Evolutionary conservation across 495 filamentous ascomycete genomes (phyloP), one percentile per base, ranked within the genome.

Genomic region (Neurospora tetraspora): DNA sequence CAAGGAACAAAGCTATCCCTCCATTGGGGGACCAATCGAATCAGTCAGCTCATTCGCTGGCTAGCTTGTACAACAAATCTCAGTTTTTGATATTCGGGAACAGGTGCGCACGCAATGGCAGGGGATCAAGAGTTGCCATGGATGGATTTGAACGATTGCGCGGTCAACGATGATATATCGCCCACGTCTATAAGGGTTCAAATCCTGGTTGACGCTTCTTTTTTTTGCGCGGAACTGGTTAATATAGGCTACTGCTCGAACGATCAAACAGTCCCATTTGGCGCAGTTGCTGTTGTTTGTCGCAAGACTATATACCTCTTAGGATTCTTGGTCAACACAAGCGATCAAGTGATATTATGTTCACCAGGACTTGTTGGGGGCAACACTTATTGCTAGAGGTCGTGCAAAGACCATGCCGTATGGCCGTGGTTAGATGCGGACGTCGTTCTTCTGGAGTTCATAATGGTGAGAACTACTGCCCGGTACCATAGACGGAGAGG

Each of bases 1-100:
- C 74, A 73, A 74, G 23, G 79, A 75, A 65, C 31, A 65, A 65
- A 65, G 53, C 53, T 65, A 65, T 65, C 53, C 53, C 53, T 65
- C 53, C 53, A 65, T 65, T 65, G 53, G 53, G 53, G 53, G 53
- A 65, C 23, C 53, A 31, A 61, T 65, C 53, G 53, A 65, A 65
- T 34, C 53, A 65, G 53, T 65, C 53, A 65, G 53, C 27, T 65
- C 27, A 65, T 34, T 65, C 27, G 53, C 53, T 65, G 53, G 53
- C 53, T 65, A 65, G 53, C 53, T 65, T 65, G 53, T 65, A 65
- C 53, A 65, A 65, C 53, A 65, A 65, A 31, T 65, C 53, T 65
- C 53, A 65, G 27, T 65, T 65, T 65, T 65, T 65, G 53, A 65
- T 34, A 34, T 65, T 65, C 53, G 53, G 53, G 53, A 65, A 36